These are phyloP conservation scores for Cinchona pubescens DNA, from an alignment of 257 asterid genomes.

Conservation along the genomic window DNA sequence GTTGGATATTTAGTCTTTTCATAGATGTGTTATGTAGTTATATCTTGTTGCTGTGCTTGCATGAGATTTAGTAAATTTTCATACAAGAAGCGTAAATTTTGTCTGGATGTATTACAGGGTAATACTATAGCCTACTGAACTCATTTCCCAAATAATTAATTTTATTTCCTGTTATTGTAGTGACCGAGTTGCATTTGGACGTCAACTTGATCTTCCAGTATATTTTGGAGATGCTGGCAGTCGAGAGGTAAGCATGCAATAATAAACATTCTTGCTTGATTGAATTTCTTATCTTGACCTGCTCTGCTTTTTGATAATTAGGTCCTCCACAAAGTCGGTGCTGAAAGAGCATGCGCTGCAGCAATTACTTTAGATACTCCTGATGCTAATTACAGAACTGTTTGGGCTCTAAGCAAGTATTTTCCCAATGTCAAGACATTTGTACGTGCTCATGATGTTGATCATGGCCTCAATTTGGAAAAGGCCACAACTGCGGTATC, in stretches of 20 bases:
- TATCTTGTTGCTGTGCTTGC: neutral
- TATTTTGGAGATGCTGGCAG: constrained; percentile 99
- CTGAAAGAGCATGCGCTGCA: constrained; percentile 98
- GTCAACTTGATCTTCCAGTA: constrained; percentile 99
- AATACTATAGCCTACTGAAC: neutral
- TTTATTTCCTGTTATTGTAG: constrained; percentile 39
- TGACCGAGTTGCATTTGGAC: constrained; percentile 94
- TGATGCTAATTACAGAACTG: constrained; percentile 98
- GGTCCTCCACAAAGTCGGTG: constrained; percentile 99
- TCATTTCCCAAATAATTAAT: constrained; percentile 6
- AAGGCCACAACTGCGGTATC: constrained; percentile 98
- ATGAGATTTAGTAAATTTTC: neutral
- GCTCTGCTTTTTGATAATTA: constrained; percentile 29
- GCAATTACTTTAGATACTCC: constrained; percentile 96
- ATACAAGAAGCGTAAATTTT: neutral
- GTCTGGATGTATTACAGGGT: neutral
- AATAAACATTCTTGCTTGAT: constrained; percentile 14
- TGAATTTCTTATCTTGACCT: constrained; percentile 16
- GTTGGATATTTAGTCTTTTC: neutral
- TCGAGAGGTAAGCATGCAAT: constrained; percentile 64
- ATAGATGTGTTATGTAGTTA: neutral
- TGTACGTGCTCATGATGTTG: constrained; percentile 99
- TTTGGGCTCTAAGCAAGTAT: constrained; percentile 98
- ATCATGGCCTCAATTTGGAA: constrained; percentile 94
- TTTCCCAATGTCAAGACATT: constrained; percentile 94